Percentiles rank a stretch among this genome's conserved stretches.
These are phyloP conservation scores for Margaritispora aquatica DNA, from an alignment of 495 filamentous ascomycete genomes.

Conservation along the genomic window DNA sequence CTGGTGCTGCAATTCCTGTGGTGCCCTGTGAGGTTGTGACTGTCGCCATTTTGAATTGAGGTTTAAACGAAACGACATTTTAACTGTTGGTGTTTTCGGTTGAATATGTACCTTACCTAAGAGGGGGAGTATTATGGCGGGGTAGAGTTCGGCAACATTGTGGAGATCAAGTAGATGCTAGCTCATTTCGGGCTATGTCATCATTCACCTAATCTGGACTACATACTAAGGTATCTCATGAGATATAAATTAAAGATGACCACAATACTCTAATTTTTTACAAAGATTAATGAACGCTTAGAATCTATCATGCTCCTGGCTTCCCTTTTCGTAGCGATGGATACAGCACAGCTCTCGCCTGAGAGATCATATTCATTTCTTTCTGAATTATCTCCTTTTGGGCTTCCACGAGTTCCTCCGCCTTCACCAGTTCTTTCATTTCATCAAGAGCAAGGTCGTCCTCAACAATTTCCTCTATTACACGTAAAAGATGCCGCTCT, in stretches of 20 bases:
- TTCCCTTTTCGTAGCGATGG: not conserved
- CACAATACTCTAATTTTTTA: too few relatives aligned
- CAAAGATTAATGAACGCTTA: too few relatives aligned
- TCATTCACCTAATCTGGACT: too few relatives aligned
- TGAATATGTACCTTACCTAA: too few relatives aligned
- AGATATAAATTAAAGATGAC: too few relatives aligned
- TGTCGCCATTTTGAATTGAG: not conserved
- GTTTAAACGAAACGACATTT: not conserved
- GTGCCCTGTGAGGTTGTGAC: not conserved
- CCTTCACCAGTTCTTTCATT: not conserved
- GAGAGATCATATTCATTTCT: not conserved
- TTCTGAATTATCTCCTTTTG: not conserved
- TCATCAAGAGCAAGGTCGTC: not conserved
- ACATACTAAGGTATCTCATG: too few relatives aligned
- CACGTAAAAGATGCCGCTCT: not conserved
- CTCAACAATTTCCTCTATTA: not conserved
- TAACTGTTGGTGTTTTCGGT: not conserved
- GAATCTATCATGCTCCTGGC: not conserved
- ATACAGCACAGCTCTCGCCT: not conserved
- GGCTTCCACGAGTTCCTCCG: not conserved
- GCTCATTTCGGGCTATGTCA: too few relatives aligned
- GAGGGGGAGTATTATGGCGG: too few relatives aligned
- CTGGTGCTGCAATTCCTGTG: not conserved
- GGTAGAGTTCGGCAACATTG: too few relatives aligned
- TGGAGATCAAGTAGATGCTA: too few relatives aligned